Evolutionary conservation across 2,329 filamentous ascomycete genomes (phyloP).

Genomic region (Alternaria tenuissima): DNA sequence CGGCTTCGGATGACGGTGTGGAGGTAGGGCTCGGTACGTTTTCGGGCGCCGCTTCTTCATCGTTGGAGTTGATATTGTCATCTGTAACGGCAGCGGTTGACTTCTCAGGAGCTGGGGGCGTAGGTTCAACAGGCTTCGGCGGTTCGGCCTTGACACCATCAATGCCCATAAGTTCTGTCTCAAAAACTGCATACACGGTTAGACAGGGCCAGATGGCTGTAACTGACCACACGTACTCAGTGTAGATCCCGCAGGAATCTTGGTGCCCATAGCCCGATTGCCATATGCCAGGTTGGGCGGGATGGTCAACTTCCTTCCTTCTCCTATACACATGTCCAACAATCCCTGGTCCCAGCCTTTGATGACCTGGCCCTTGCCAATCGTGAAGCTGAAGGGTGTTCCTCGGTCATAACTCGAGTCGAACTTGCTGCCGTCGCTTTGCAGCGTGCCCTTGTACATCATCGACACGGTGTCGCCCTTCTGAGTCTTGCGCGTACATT

Average conservation of each 20-base stretch:
- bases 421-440: slow-evolving; percentile 75
- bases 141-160: slow-evolving; percentile 57
- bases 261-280: slow-evolving; percentile 69
- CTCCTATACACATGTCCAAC: slow-evolving; percentile 92
- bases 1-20: slow-evolving; percentile 19
- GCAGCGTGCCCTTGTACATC: slow-evolving; percentile 60
- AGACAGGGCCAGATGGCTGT: slow-evolving; percentile 10
- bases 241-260: slow-evolving; percentile 80
- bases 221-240: slow-evolving; percentile 64
- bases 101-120: slow-evolving; percentile 3
- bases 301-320: slow-evolving; percentile 87
- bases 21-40: slow-evolving; percentile 13
- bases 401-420: slow-evolving; percentile 84
- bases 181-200: slow-evolving; percentile 71
- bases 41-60: slow-evolving; percentile 22
- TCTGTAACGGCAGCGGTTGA: slow-evolving; percentile 13
- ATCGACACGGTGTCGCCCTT: slow-evolving; percentile 58
- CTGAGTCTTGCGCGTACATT: slow-evolving; percentile 56
- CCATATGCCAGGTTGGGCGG: slow-evolving; percentile 90
- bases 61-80: slow-evolving; percentile 13
- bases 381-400: slow-evolving; percentile 76
- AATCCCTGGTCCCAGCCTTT: slow-evolving; percentile 94
- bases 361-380: slow-evolving; percentile 87
- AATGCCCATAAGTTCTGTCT: slow-evolving; percentile 89
- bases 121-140: slow-evolving; percentile 5